Evolutionary conservation across 2,329 filamentous ascomycete genomes (phyloP).

Genomic region (Ceratocystis harringtonii): DNA sequence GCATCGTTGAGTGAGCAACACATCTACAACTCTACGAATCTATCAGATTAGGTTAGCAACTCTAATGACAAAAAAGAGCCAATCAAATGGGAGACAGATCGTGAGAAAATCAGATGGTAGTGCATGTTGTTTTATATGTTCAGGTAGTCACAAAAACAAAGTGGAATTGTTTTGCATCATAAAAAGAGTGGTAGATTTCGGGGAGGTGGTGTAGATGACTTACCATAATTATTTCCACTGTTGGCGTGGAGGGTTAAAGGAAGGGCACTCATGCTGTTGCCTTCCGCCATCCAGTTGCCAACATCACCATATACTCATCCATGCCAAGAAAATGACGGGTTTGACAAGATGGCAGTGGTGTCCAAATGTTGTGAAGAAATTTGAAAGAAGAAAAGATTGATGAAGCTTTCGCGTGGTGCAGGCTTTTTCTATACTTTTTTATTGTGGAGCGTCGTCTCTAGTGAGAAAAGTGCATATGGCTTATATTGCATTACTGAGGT

Average conservation of each 20-base stretch:
- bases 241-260: not conserved
- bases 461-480: constrained; percentile 9
- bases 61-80: not conserved
- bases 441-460: constrained; percentile 1
- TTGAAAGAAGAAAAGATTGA: not conserved
- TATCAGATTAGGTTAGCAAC: not conserved
- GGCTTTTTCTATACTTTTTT: constrained; percentile 14
- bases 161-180: constrained; percentile 18
- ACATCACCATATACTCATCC: not conserved
- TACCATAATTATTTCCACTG: not conserved
- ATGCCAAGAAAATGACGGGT: not conserved
- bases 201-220: not conserved
- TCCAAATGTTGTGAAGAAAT: not conserved
- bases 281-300: not conserved
- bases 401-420: not conserved
- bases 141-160: constrained; percentile 21
- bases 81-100: not conserved
- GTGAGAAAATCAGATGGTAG: constrained; percentile 51
- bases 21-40: not conserved
- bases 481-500: not conserved
- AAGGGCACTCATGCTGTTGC: not conserved
- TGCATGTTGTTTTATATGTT: constrained; percentile 48
- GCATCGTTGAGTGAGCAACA: not conserved
- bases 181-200: not conserved
- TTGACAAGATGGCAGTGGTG: too few relatives aligned